Conservation (phyloP, 169 alveolate species). For the Theileria sp. region DNA sequence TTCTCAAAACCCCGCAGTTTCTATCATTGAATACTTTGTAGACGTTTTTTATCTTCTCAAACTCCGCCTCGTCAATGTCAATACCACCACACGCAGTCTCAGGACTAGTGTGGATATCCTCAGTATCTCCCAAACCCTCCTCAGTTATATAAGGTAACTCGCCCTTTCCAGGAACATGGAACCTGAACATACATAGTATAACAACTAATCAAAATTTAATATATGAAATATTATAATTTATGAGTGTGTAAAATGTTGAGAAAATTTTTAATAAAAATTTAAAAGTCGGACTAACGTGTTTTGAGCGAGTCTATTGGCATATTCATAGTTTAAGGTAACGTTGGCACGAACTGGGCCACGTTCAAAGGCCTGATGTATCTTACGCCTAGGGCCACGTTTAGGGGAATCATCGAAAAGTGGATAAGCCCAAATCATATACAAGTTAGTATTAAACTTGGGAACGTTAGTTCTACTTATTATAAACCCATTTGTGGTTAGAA, state of each 20-base stretch:
- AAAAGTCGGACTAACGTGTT: conserved; percentile 22
- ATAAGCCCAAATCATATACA: conserved; percentile 70
- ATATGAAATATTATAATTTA: not conserved
- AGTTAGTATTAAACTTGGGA: not conserved
- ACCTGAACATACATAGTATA: not conserved
- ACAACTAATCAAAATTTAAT: not conserved
- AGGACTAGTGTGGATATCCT: conserved; percentile 65
- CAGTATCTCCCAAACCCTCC: conserved; percentile 70
- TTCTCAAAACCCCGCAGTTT: conserved; percentile 67
- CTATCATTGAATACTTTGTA: conserved; percentile 66
- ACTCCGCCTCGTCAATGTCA: conserved; percentile 67
- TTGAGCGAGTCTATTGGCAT: conserved; percentile 72
- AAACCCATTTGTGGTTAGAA: not conserved
- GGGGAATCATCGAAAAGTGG: conserved; percentile 70
- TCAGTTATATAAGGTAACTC: conserved; percentile 45
- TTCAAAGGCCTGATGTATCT: conserved; percentile 65
- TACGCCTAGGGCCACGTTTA: conserved; percentile 41
- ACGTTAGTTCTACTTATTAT: not conserved
- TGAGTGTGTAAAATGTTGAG: not conserved
- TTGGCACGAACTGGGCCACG: conserved; percentile 62
- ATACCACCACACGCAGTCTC: conserved; percentile 73
- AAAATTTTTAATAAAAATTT: not conserved
- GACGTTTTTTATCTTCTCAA: conserved; percentile 59
- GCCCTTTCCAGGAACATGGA: conserved; percentile 52
- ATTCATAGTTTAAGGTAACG: conserved; percentile 56